Conservation (phyloP, 192 early-diverging fungal species). For the Dissophora globulifera region DNA sequence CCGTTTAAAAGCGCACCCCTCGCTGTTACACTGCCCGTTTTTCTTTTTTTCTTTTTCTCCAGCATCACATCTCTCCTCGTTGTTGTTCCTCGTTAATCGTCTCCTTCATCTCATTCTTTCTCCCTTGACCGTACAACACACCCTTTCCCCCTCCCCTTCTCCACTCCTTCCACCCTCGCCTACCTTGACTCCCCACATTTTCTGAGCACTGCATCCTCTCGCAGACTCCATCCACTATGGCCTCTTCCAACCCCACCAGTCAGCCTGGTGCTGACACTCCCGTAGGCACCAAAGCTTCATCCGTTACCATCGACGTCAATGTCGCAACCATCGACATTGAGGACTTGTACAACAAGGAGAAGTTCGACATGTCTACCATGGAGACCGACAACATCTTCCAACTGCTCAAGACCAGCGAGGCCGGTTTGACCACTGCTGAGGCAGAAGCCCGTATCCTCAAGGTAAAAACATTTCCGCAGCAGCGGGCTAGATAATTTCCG, state of each 20-base stretch:
- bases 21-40: too few species aligned
- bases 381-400: conserved; percentile 76
- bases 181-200: conserved; percentile 19
- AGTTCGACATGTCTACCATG: conserved; percentile 83
- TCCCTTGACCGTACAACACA: conserved; percentile 7
- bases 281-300: too few species aligned
- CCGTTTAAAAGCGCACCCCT: conserved; percentile 22
- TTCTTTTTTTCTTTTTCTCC: background rate
- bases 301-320: conserved; percentile 65
- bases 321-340: conserved; percentile 70
- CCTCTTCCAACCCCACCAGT: conserved; percentile 5
- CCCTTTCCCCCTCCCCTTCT: conserved; percentile 10
- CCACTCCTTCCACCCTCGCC: conserved; percentile 2
- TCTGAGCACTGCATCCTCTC: too few species aligned
- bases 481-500: too few species aligned
- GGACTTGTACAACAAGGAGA: conserved; percentile 85
- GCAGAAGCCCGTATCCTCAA: conserved; percentile 67
- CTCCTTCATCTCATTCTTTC: conserved; percentile 8
- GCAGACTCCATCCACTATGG: background rate
- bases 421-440: conserved; percentile 71
- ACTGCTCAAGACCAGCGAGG: conserved; percentile 70
- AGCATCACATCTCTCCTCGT: background rate
- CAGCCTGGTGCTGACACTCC: too few species aligned
- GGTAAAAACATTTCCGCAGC: conserved; percentile 25
- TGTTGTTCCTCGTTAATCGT: conserved; percentile 5